Evolutionary conservation across 345 rosid genomes (phyloP).

Genomic region (Rhodamnia rubescens): DNA sequence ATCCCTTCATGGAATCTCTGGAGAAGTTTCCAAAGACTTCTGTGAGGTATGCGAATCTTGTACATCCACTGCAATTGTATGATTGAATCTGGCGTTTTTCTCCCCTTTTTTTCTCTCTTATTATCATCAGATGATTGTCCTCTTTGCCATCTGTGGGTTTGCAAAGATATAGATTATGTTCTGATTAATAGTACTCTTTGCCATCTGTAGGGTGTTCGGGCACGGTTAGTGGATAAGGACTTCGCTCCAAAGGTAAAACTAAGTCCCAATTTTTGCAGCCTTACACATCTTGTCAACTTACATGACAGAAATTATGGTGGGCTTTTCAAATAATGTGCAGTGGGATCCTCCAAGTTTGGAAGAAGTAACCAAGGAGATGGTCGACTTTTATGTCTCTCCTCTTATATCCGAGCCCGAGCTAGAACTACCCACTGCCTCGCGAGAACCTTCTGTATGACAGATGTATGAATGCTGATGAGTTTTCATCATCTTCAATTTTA

Average conservation of each 20-base stretch:
- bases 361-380: constrained; percentile 56
- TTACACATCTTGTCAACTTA: background rate
- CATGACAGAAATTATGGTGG: background rate
- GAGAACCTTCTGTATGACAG: constrained; percentile 30
- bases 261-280: background rate
- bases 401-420: constrained; percentile 35
- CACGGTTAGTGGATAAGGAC: constrained; percentile 78
- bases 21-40: constrained; percentile 56
- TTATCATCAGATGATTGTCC: background rate
- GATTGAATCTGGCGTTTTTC: background rate
- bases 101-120: accelerated
- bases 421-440: constrained; percentile 35
- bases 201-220: constrained; percentile 56
- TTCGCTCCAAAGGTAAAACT: constrained; percentile 76
- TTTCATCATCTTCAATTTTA: background rate
- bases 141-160: background rate
- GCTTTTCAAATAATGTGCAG: constrained; percentile 22
- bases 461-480: background rate
- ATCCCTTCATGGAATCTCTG: constrained; percentile 48
- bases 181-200: background rate
- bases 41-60: constrained; percentile 42
- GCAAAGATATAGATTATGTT: background rate
- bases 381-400: constrained; percentile 31
- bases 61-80: background rate
- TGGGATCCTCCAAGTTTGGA: constrained; percentile 54